Evolutionary conservation across 2,329 filamentous ascomycete species (phyloP).

Genomic region (Cladosporium sphaerospermum): DNA sequence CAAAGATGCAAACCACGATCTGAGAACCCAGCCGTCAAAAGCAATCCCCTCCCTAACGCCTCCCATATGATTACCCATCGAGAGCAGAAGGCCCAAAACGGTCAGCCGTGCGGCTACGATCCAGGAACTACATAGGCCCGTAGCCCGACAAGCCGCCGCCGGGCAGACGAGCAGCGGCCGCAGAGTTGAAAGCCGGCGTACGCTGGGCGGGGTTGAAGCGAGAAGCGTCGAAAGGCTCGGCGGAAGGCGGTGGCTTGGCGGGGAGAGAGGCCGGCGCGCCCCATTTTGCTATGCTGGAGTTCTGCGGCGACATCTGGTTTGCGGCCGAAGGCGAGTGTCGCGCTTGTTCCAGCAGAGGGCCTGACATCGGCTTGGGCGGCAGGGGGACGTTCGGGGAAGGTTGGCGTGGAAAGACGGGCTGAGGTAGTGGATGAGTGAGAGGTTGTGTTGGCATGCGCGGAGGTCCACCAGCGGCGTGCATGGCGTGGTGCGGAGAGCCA

Average conservation of each 20-base stretch:
- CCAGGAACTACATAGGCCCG: slow-evolving; percentile 15
- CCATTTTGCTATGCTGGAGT: slow-evolving; percentile 48
- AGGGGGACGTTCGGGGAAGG: slow-evolving; percentile 29
- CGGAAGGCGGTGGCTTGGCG: slow-evolving; percentile 48
- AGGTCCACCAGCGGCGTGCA: slow-evolving; percentile 2
- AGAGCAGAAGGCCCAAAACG: not conserved
- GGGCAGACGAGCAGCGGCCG: slow-evolving; percentile 11
- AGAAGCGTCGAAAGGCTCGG: slow-evolving; percentile 22
- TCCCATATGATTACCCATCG: too few species aligned
- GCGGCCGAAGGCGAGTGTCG: slow-evolving; percentile 20
- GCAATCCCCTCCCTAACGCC: too few species aligned
- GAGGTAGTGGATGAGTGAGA: slow-evolving; percentile 32
- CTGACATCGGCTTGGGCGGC: slow-evolving; percentile 24
- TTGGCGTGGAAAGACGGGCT: slow-evolving; percentile 32
- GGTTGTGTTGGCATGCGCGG: slow-evolving; percentile 16
- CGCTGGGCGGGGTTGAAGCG: slow-evolving; percentile 11
- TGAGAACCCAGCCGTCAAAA: too few species aligned
- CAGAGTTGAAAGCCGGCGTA: slow-evolving; percentile 12
- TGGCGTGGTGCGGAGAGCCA: slow-evolving; percentile 18
- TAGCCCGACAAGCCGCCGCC: slow-evolving; percentile 13
- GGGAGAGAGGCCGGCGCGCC: slow-evolving; percentile 50
- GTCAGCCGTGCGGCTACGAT: not conserved
- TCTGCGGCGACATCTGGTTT: slow-evolving; percentile 12
- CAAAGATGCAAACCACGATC: too few species aligned
- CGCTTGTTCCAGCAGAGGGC: slow-evolving; percentile 21